Evolutionary conservation across 179 eudicot genomes (phyloP).

Genomic region (Vitellaria paradoxa): DNA sequence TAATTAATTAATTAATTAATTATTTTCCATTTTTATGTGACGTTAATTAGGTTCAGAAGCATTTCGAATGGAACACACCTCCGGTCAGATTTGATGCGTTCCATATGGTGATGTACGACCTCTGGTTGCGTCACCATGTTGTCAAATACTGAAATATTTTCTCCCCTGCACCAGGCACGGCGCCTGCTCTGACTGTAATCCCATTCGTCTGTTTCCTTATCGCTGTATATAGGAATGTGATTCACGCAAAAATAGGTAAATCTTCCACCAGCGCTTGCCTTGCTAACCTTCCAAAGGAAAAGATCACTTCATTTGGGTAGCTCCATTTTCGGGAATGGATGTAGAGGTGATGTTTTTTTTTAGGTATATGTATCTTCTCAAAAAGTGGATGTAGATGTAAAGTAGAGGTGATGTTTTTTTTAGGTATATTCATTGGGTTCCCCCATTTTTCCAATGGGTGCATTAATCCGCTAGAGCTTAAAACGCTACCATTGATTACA

Average conservation of each 20-base stretch:
- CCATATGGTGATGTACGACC: too few relatives aligned
- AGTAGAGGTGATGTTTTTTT: too few relatives aligned
- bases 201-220: not conserved
- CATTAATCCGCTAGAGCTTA: too few relatives aligned
- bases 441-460: too few relatives aligned
- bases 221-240: not conserved
- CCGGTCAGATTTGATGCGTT: conserved; percentile 38
- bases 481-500: too few relatives aligned
- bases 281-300: not conserved
- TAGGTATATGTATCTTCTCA: too few relatives aligned
- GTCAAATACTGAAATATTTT: conserved; percentile 47
- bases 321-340: not conserved
- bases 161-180: not conserved
- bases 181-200: not conserved
- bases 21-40: too few relatives aligned
- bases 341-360: not conserved
- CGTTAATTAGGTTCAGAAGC: conserved; percentile 52
- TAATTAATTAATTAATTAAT: too few relatives aligned
- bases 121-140: conserved; percentile 49
- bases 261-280: not conserved
- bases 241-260: not conserved
- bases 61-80: conserved; percentile 78
- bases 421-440: too few relatives aligned
- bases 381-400: too few relatives aligned
- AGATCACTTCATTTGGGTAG: not conserved